Base-by-base conservation (phyloP, 805 yeast species). In the Cyberlindnera lachancei region DNA sequence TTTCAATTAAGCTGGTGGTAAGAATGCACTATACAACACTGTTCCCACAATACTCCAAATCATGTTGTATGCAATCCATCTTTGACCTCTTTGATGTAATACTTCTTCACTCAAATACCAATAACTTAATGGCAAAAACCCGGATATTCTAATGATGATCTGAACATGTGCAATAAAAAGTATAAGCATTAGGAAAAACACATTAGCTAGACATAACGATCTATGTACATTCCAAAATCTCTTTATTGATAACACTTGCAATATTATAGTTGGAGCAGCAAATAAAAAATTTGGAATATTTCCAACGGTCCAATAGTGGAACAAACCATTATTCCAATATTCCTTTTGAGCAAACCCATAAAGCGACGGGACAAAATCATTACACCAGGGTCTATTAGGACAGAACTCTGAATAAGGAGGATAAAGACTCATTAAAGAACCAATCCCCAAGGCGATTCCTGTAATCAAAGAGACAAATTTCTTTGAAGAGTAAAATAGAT, bases 1-100 rank as follows among this genome's bases (percentile, higher is more conserved):
- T n/a, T n/a, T n/a, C n/a, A n/a, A n/a, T 53, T 53, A 86, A n/a
- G 97, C 97, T 5, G 97, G 97, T 3, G 96, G 97, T 26, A 88
- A 62, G 50, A 84, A 88, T n/a, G 78, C 78, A 7, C 80, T 84
- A 59, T 74, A 88, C 31, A 88, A 58, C 2, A 73, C 69, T 0
- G 88, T 70, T 55, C 88, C 96, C 3, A 76, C 45, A 6, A 77
- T 52, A 15, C 61, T 63, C 94, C 95, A 88, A 1, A 68, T 43
- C 6, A 75, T 42, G 45, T 74, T 59, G 61, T 73, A 81, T 7
- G 57, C 44, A 1, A 72, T 50, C 52, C 70, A 67, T 15, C 41
- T 32, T 31, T 55, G 53, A 1, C 68, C 68, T 22, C 38, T 38
- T 29, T 38, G 46, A 19, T 44, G 44, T 17, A 31, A 31, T n/a